A percentile compares a stretch with the other conserved stretches of the same genome.
These are phyloP conservation scores for Ophiostoma populinum DNA, from an alignment of 2,329 filamentous ascomycete species.

Conservation along the genomic window DNA sequence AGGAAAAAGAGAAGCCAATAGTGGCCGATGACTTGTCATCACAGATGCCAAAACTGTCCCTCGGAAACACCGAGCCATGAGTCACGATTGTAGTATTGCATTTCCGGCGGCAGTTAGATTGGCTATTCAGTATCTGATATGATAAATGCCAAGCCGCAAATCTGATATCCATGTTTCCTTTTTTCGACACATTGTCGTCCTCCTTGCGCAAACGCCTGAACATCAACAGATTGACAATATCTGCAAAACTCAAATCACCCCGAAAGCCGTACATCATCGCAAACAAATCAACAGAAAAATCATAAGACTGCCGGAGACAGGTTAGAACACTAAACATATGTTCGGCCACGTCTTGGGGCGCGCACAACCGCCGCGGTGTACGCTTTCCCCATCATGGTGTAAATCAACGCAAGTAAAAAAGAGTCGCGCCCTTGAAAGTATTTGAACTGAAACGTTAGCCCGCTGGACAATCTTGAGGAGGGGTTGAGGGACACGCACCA, in stretches of 20 bases:
- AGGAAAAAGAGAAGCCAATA: not conserved
- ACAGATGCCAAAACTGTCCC: constrained; percentile 4
- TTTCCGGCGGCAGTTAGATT: constrained; percentile 1
- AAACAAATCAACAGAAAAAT: not conserved
- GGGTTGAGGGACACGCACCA: no score
- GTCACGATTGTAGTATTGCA: no score
- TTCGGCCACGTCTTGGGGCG: not conserved
- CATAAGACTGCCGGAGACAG: not conserved
- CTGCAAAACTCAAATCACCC: not conserved
- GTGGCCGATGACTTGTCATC: constrained; percentile 1
- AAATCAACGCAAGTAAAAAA: no score
- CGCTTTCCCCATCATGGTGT: no score
- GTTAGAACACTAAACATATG: not conserved
- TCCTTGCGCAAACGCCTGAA: no score
- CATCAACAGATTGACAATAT: constrained; percentile 1
- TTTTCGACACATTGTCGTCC: no score
- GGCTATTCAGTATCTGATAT: constrained; percentile 1
- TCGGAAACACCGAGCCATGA: constrained; percentile 2
- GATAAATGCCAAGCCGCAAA: no score
- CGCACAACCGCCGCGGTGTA: not conserved
- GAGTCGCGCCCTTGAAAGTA: no score
- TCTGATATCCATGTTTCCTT: no score
- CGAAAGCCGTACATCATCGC: no score
- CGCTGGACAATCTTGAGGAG: no score
- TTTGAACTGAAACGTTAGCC: no score